Percentiles rank a stretch among this genome's conserved stretches.
Evolutionary conservation across 2,329 filamentous ascomycete genomes (phyloP).

Genomic region (Capronia coronata): DNA sequence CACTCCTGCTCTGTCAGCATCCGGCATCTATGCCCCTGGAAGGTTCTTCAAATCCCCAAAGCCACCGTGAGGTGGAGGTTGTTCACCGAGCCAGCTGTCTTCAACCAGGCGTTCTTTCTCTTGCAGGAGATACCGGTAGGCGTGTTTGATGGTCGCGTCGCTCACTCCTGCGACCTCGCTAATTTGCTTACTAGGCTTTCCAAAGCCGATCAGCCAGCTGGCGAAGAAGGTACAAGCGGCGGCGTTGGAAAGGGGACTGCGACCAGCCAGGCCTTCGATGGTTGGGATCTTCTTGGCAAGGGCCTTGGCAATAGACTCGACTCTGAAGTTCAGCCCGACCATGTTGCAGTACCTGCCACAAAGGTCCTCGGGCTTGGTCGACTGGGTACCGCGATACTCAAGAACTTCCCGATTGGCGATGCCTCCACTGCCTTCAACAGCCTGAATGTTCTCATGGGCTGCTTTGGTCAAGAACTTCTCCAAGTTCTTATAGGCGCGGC

Average conservation of each 20-base stretch:
- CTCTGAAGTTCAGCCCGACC: conserved; percentile 66
- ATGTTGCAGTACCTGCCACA: conserved; percentile 85
- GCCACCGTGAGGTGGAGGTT: conserved; percentile 17
- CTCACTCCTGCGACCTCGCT: conserved; percentile 79
- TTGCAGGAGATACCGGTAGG: conserved; percentile 80
- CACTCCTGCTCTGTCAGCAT: no score
- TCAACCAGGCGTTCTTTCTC: conserved; percentile 64
- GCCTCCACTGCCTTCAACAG: conserved; percentile 50
- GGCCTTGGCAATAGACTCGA: conserved; percentile 71
- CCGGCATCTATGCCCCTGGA: conserved; percentile 12
- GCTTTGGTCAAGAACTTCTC: conserved; percentile 69
- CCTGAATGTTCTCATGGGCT: conserved; percentile 52
- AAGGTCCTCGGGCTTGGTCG: conserved; percentile 74
- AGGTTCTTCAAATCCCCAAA: conserved; percentile 26
- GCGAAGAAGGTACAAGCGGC: conserved; percentile 97
- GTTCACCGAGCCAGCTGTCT: conserved; percentile 24
- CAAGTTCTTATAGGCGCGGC: conserved; percentile 85
- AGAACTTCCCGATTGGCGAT: conserved; percentile 45
- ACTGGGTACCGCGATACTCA: conserved; percentile 64
- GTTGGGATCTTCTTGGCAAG: conserved; percentile 71
- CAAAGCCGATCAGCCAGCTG: conserved; percentile 73
- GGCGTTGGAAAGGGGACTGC: conserved; percentile 87
- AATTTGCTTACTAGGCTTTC: conserved; percentile 78
- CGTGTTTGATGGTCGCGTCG: conserved; percentile 92
- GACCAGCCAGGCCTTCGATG: conserved; percentile 76